These are phyloP conservation scores for Fusarium caatingaense DNA, from an alignment of 2,329 filamentous ascomycete genomes.

Conservation along the genomic window DNA sequence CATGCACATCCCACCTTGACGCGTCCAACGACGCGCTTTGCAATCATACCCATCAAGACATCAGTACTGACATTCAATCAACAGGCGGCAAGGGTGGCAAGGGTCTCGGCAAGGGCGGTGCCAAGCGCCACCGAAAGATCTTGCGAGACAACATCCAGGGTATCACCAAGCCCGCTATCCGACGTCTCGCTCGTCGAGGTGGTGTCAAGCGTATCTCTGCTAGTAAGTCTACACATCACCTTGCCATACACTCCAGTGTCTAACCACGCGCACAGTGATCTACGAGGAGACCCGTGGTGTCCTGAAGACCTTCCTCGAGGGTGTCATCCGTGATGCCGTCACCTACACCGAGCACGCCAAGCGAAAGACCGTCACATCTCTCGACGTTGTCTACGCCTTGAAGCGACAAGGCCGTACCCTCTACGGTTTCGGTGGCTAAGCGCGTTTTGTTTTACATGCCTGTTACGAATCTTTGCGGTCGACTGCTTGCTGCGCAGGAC, in stretches of 20 bases:
- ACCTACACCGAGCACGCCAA: conserved; percentile 85
- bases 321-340: conserved; percentile 80
- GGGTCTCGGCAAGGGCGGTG: conserved; percentile 97
- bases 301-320: conserved; percentile 81
- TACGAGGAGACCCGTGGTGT: conserved; percentile 83
- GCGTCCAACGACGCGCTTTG: conserved; percentile 58
- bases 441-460: conserved; percentile 46
- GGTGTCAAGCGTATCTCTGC: conserved; percentile 99
- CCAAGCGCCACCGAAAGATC: conserved; percentile 99
- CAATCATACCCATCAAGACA: conserved; percentile 55
- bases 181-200: conserved; percentile 97
- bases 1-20: background rate
- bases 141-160: conserved; percentile 99
- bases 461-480: conserved; percentile 52
- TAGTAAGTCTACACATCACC: conserved; percentile 65
- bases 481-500: conserved; percentile 31
- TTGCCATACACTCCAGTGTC: conserved; percentile 63
- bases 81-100: conserved; percentile 94
- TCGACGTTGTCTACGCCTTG: conserved; percentile 75
- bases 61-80: conserved; percentile 67
- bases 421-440: conserved; percentile 90
- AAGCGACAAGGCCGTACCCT: conserved; percentile 80
- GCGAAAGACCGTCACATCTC: conserved; percentile 82
- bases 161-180: conserved; percentile 98
- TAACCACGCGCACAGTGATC: conserved; percentile 72